phyloP scores from a whole-genome alignment of 257 asterid species.

The Voacanga thouarsii region DNA sequence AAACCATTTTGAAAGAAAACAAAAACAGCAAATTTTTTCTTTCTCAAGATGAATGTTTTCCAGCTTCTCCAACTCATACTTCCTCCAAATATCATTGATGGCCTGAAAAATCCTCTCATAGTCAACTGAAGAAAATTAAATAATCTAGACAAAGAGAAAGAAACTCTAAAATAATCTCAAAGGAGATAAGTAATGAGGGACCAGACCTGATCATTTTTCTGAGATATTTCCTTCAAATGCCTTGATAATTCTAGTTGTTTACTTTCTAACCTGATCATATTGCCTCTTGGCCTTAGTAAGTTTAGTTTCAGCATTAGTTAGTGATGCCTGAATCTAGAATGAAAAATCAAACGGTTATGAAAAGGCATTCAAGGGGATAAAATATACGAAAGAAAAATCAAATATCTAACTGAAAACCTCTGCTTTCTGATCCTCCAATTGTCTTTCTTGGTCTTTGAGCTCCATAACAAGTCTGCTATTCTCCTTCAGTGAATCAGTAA shows the following conservation, averaged over 20 bases:
- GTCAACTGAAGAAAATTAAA: constrained; percentile 23
- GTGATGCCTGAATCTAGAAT: constrained; percentile 57
- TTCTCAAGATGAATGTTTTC: constrained; percentile 67
- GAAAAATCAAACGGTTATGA: constrained; percentile 21
- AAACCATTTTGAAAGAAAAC: not conserved
- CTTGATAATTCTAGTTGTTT: constrained; percentile 86
- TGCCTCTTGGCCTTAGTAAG: constrained; percentile 84
- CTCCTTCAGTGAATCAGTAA: constrained; percentile 56
- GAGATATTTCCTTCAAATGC: constrained; percentile 95
- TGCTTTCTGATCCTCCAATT: constrained; percentile 63
- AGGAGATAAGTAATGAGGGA: constrained; percentile 12
- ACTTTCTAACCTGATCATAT: constrained; percentile 78
- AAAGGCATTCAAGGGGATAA: constrained; percentile 20
- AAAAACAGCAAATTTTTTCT: constrained; percentile 58
- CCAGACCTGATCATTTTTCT: constrained; percentile 83
- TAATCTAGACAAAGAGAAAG: constrained; percentile 11
- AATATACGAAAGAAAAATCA: constrained; percentile 14
- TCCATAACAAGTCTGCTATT: constrained; percentile 56
- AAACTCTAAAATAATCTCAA: not conserved
- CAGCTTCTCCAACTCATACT: constrained; percentile 85
- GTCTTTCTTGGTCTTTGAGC: constrained; percentile 54
- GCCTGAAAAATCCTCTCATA: constrained; percentile 55
- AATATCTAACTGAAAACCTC: constrained; percentile 46
- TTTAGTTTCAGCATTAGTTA: constrained; percentile 67
- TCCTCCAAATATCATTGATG: constrained; percentile 75